phyloP scores from a whole-genome alignment of 148 eudicot species.

The Camellia granthamiana region DNA sequence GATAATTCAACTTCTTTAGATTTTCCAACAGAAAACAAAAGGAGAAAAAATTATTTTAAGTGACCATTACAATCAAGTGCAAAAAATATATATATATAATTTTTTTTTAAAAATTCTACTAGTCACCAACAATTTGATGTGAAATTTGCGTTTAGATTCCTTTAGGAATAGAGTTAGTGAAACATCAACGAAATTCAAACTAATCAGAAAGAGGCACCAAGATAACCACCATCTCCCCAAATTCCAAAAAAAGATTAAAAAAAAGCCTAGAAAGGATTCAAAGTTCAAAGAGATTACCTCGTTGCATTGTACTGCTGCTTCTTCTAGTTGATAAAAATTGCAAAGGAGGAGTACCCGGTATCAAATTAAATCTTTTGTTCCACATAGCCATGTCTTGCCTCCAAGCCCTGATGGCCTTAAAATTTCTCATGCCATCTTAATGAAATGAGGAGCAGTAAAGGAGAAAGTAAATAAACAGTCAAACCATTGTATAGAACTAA shows the following conservation, averaged over 20 bases:
- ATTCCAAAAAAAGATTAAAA: not conserved
- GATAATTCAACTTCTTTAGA: not conserved
- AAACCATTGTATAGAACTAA: not conserved
- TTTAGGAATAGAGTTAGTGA: not conserved
- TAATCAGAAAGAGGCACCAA: not conserved
- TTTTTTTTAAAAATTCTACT: not conserved
- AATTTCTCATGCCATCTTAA: constrained; percentile 56
- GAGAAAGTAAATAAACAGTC: not conserved
- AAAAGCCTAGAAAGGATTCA: not conserved
- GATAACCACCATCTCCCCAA: not conserved
- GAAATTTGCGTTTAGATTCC: not conserved
- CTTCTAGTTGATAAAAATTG: constrained; percentile 31
- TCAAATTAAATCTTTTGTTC: constrained; percentile 31
- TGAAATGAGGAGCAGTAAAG: not conserved
- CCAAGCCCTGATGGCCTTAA: constrained; percentile 77
- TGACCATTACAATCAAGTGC: not conserved
- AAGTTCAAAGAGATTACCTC: constrained; percentile 32
- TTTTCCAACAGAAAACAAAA: not conserved
- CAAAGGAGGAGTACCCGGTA: constrained; percentile 27
- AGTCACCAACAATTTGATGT: not conserved
- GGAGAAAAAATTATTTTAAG: not conserved
- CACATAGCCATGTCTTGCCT: constrained; percentile 86
- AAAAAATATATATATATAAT: not conserved
- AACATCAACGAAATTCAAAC: not conserved
- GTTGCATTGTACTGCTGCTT: constrained; percentile 29